Conservation (phyloP, 345 rosid genomes). For the Salix exigua region DNA sequence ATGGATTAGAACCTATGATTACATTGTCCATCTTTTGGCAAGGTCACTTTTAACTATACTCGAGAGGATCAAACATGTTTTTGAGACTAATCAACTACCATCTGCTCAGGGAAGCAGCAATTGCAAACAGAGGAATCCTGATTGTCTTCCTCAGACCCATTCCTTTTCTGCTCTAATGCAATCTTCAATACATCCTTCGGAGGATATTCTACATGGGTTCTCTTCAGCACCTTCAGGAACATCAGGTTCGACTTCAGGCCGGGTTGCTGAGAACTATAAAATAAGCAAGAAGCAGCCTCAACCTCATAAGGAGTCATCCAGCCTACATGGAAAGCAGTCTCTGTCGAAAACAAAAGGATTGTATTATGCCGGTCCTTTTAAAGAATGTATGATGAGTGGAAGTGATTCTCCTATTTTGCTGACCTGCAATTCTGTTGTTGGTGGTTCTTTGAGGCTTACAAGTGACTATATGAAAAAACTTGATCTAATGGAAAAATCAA, state of each 20-base stretch:
- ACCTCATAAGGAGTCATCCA: conserved; percentile 15
- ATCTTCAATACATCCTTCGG: conserved; percentile 37
- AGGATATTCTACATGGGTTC: conserved; percentile 26
- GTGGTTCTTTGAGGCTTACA: conserved; percentile 37
- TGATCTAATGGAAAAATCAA: conserved; percentile 19
- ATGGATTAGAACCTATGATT: conserved; percentile 56
- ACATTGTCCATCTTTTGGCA: conserved; percentile 46
- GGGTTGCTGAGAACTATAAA: conserved; percentile 13
- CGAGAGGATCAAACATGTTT: conserved; percentile 44
- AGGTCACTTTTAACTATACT: conserved; percentile 55
- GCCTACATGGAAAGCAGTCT: conserved; percentile 16
- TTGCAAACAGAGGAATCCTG: conserved; percentile 1
- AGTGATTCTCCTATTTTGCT: conserved; percentile 28
- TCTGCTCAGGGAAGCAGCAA: conserved; percentile 10
- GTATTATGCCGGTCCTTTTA: conserved; percentile 37
- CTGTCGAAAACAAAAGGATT: conserved; percentile 31
- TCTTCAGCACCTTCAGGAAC: conserved; percentile 27
- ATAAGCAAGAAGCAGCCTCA: conserved; percentile 23
- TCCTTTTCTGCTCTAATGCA: conserved; percentile 36
- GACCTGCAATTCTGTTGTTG: conserved; percentile 26
- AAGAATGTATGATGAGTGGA: conserved; percentile 40
- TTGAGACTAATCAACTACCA: conserved; percentile 18
- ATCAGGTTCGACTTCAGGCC: conserved; percentile 21
- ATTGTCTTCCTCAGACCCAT: conserved; percentile 27
- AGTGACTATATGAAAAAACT: conserved; percentile 16